Evolutionary conservation across 2,329 filamentous ascomycete genomes (phyloP), one percentile per base, ranked within the genome.

Genomic region (Pseudopithomyces maydicus): DNA sequence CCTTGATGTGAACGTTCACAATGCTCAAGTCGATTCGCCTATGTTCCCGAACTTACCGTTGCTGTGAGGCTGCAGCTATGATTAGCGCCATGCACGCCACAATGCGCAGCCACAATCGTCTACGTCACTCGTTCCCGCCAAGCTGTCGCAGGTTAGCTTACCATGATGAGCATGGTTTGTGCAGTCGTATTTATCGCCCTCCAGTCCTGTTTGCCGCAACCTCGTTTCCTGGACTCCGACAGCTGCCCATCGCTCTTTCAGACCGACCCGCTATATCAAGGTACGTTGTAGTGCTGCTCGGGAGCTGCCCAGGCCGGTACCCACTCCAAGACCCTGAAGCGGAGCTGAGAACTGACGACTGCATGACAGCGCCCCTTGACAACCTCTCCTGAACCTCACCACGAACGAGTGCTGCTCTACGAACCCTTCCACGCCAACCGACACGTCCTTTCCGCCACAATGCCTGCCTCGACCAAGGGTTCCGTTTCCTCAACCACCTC

Each of bases 391-490:
- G 26, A 29, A 33, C 36, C n/a, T 19, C 3, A 17, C 15, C 38
- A 10, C 1, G 38, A 17, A 17, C 38, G 3, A 33, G 14, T 8
- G 12, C 47, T 14, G 19, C 15, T 41, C 20, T 14, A 8, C 44
- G 17, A 15, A 17, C 22, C 26, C 46, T n/a, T 23, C 36, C 22
- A 14, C 2, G 26, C 10, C 20, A 15, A 12, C 11, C 22, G 15
- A 19, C 20, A 1, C 11, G 7, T 32, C 35, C 22, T 10, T 10
- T 17, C 26, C 36, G 36, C 36, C 14, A 42, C 6, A 14, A 76
- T 76, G 73, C 73, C 73, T 61, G 64, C 64, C 17, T 74, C 73
- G 15, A 68, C 68, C 1, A 67, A 61, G 43, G 59, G 61, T 26
- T 72, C 72, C 55, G 63, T 72, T 41, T 66, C 72, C 26, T 70